Percentiles rank a stretch among this genome's conserved stretches.
Conservation (phyloP, 345 rosid genomes). For the Punica granatum region DNA sequence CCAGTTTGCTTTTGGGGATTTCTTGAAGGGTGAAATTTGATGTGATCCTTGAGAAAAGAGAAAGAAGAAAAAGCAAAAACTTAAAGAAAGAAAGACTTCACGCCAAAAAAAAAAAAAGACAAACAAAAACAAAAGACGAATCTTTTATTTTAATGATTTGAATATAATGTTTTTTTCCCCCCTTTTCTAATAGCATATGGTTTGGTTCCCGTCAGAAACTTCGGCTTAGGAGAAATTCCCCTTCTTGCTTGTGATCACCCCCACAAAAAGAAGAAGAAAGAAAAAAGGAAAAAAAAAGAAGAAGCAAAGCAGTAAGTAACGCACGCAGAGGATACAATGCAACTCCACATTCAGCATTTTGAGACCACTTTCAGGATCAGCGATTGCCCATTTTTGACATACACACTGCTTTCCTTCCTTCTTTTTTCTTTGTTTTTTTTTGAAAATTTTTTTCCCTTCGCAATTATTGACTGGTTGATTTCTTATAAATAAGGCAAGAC, state of each 20-base stretch:
- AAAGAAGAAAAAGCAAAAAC: conserved; percentile 2
- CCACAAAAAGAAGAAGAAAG: background rate
- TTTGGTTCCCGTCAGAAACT: conserved; percentile 27
- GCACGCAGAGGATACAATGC: background rate
- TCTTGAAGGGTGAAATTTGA: conserved; percentile 9
- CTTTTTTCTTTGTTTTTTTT: background rate
- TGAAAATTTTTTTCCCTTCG: too few species aligned
- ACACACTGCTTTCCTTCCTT: background rate
- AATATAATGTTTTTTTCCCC: background rate
- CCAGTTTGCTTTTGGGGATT: conserved; percentile 8
- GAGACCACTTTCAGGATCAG: too few species aligned
- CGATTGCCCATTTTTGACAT: too few species aligned
- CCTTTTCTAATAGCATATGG: background rate
- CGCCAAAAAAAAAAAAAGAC: background rate
- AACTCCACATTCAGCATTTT: too few species aligned
- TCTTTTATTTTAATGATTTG: background rate
- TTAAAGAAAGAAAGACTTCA: background rate
- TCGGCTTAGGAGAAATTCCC: conserved; percentile 13
- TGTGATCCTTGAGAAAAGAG: conserved; percentile 15
- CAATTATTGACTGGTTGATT: conserved; percentile 25
- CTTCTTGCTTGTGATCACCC: background rate
- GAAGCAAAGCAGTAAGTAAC: background rate
- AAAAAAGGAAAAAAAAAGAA: conserved; percentile 1
- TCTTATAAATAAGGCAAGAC: background rate
- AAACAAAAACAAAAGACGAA: background rate